Evolutionary conservation across 352 stramenopile species (phyloP).

Genomic region (Globisporangium sylvaticum): DNA sequence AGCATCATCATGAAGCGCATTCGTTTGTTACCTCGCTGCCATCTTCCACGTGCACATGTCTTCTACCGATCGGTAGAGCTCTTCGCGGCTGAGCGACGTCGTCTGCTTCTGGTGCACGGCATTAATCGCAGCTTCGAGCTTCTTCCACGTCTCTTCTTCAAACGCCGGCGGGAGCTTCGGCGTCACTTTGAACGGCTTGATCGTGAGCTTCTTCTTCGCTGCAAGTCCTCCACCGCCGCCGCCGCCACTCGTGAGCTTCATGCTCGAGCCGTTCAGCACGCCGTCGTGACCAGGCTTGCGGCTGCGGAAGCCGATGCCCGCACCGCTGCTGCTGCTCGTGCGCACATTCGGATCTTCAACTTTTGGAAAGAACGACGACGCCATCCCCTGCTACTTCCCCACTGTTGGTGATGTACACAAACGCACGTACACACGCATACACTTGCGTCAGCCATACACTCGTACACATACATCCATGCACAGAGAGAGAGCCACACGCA

Average conservation of each 20-base stretch:
- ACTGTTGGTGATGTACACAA: background rate
- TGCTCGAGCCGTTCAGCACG: conserved; percentile 15
- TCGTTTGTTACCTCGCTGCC: conserved; percentile 39
- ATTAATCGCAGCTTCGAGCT: conserved; percentile 58
- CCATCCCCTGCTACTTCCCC: conserved; percentile 1
- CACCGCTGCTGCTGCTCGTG: background rate
- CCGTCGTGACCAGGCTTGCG: conserved; percentile 15
- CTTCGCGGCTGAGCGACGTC: conserved; percentile 64
- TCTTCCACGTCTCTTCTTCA: conserved; percentile 74
- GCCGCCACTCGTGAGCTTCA: conserved; percentile 3
- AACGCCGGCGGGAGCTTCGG: conserved; percentile 73
- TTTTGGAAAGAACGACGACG: conserved; percentile 17
- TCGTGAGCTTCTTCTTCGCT: conserved; percentile 78
- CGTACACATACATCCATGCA: background rate
- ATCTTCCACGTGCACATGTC: conserved; percentile 94
- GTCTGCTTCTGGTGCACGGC: conserved; percentile 69
- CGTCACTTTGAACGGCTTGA: conserved; percentile 81
- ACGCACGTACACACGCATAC: background rate
- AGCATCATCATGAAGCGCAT: background rate
- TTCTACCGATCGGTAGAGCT: conserved; percentile 82
- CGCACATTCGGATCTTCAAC: conserved; percentile 13
- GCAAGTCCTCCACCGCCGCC: background rate
- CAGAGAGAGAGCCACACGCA: background rate
- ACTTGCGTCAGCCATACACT: background rate
- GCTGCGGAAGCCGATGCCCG: conserved; percentile 12